Conservation (phyloP, 257 asterid genomes). For the Dorcoceras hygrometricum region DNA sequence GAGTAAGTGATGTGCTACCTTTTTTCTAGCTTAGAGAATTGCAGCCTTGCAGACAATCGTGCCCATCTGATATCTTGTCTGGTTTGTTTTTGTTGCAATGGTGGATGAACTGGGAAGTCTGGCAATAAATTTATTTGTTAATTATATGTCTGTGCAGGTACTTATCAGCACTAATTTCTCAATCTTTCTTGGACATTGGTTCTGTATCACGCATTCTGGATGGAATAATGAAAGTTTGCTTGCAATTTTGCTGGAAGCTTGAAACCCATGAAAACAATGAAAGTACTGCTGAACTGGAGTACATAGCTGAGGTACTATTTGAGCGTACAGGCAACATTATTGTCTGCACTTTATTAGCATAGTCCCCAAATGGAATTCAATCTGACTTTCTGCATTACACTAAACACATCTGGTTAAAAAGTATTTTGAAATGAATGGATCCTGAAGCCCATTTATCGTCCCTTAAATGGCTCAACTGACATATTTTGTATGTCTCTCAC, state of each 20-base stretch:
- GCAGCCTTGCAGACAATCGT: slow-evolving; percentile 14
- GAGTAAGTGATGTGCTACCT: slow-evolving; percentile 54
- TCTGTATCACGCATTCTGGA: slow-evolving; percentile 95
- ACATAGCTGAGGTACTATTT: slow-evolving; percentile 78
- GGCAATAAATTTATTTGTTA: slow-evolving; percentile 12
- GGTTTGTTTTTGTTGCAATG: slow-evolving; percentile 18
- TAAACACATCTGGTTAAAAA: not conserved
- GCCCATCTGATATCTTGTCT: slow-evolving; percentile 1
- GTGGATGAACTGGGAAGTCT: slow-evolving; percentile 12
- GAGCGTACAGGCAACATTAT: slow-evolving; percentile 8
- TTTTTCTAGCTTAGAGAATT: slow-evolving; percentile 7
- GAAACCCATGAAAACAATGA: slow-evolving; percentile 70
- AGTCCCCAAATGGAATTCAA: not conserved
- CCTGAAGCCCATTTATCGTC: not conserved
- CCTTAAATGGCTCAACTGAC: not conserved
- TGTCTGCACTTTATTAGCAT: slow-evolving; percentile 18
- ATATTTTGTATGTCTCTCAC: not conserved
- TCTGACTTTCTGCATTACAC: not conserved
- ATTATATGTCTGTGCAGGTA: slow-evolving; percentile 51
- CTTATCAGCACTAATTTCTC: slow-evolving; percentile 84
- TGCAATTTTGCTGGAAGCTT: slow-evolving; percentile 94
- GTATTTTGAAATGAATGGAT: not conserved
- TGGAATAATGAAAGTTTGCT: slow-evolving; percentile 90
- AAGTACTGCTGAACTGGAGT: slow-evolving; percentile 67
- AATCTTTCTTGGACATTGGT: slow-evolving; percentile 96